A percentile compares a stretch with the other conserved stretches of the same genome.
Evolutionary conservation across 139 green algal genomes (phyloP).

Genomic region (Coccomyxa sp.): DNA sequence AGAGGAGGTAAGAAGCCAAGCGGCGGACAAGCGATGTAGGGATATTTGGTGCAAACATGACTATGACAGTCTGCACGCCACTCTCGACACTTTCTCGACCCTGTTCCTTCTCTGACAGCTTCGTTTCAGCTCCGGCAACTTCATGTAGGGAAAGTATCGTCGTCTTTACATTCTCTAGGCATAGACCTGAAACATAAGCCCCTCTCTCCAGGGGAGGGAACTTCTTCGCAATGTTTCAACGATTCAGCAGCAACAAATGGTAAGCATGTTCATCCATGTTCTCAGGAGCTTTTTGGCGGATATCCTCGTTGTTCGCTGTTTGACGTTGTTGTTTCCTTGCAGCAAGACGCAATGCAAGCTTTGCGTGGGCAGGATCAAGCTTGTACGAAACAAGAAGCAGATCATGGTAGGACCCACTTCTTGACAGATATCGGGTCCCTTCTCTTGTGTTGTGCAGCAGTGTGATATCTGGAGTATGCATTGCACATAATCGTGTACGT

Average conservation of each 20-base stretch:
- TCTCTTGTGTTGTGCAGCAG: neutral
- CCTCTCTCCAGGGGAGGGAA: too few relatives aligned
- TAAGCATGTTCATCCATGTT: neutral
- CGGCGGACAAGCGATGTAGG: too few relatives aligned
- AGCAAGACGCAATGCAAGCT: constrained; percentile 72
- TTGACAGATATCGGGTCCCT: neutral
- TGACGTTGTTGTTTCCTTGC: neutral
- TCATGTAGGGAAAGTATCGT: too few relatives aligned
- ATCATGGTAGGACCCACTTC: constrained; percentile 18
- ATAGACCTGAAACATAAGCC: too few relatives aligned
- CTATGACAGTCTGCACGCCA: too few relatives aligned
- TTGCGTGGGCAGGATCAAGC: constrained; percentile 62
- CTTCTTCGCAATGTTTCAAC: constrained; percentile 25
- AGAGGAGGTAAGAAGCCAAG: too few relatives aligned
- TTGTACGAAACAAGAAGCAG: constrained; percentile 72
- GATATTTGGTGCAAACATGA: too few relatives aligned
- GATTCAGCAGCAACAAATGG: constrained; percentile 33
- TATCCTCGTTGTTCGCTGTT: neutral
- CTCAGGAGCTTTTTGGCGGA: neutral
- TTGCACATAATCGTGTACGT: neutral
- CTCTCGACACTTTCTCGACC: too few relatives aligned
- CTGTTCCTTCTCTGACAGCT: too few relatives aligned
- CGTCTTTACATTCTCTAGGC: too few relatives aligned
- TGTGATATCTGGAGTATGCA: neutral
- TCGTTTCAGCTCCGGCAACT: too few relatives aligned